Base-by-base conservation (phyloP, 345 rosid genomes). In the Eucalyptus decipiens region DNA sequence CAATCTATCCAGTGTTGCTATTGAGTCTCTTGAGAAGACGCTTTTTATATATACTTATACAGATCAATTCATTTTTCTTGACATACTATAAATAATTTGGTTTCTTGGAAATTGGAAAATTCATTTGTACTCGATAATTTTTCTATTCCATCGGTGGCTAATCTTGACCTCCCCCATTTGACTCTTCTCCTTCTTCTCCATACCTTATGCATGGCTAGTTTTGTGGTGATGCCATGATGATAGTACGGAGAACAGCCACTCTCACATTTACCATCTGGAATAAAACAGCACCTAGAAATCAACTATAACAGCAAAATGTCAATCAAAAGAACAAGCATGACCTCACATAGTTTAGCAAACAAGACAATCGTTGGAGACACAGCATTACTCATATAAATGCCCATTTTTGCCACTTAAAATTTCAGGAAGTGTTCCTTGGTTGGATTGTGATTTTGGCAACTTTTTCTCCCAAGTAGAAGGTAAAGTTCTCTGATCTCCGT, bases 21-120 rank as follows among this genome's bases (percentile, higher is more conserved):
- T 17, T 3, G 7, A 17, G 24, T 69, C 13, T 34, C 23, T 17
- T 16, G 2, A 67, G 0, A n/a, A 0, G 6, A 0, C 0, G 1
- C 21, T 2, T 8, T 16, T 67, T 67, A n/a, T 13, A 30, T 65
- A 65, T n/a, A 16, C 11, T 1, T 23, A 32, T 32, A 17, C 12
- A 5, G 11, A 32, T 4, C 3, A 4, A 34, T 18, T 34, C 80
- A 18, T 9, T 69, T 18, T 34, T 17, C 2, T 10, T 10, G 26
- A 72, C 37, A 69, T 69, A 32, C 11, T 15, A 32, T 65, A 17
- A 67, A 67, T 17, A 67, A 16, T 18, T 67, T 16, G 42, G 23
- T 67, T 32, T 67, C 54, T 50, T 17, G 52, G 19, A 50, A 50
- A 16, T 50, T 50, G 54, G 76, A 67, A 58, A 32, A 67, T 67